These are phyloP conservation scores for Petunia axillaris DNA, from an alignment of 257 asterid genomes.

Conservation along the genomic window DNA sequence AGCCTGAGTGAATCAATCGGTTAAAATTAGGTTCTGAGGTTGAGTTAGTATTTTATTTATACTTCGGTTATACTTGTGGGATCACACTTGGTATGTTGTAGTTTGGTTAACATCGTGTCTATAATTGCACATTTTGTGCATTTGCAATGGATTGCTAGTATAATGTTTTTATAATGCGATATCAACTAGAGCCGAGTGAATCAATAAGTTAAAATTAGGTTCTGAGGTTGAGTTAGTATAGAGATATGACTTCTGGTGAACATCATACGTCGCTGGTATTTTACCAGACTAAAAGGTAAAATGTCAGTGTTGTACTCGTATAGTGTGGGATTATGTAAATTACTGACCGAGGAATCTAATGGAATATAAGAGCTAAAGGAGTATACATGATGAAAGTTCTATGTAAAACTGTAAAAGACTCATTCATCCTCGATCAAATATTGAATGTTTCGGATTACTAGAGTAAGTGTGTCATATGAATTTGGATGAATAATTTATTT, in stretches of 20 bases:
- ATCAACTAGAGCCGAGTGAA: not conserved
- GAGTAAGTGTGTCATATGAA: not conserved
- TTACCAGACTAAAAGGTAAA: not conserved
- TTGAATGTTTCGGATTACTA: not conserved
- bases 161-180: not conserved
- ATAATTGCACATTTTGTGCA: slow-evolving; percentile 12
- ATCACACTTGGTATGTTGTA: too few species aligned
- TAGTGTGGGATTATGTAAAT: not conserved
- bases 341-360: not conserved
- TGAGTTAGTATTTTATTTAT: not conserved
- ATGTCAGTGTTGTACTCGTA: not conserved
- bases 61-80: too few species aligned
- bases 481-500: not conserved
- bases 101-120: too few species aligned
- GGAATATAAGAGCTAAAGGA: not conserved
- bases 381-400: not conserved
- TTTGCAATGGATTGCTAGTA: not conserved
- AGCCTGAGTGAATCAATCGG: not conserved
- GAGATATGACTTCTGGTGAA: not conserved
- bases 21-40: not conserved
- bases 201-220: not conserved
- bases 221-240: not conserved
- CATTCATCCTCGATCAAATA: not conserved
- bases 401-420: not conserved
- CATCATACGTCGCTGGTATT: not conserved